phyloP scores from a whole-genome alignment of 768 basidiomycete genomes.

The Trametes cingulata region DNA sequence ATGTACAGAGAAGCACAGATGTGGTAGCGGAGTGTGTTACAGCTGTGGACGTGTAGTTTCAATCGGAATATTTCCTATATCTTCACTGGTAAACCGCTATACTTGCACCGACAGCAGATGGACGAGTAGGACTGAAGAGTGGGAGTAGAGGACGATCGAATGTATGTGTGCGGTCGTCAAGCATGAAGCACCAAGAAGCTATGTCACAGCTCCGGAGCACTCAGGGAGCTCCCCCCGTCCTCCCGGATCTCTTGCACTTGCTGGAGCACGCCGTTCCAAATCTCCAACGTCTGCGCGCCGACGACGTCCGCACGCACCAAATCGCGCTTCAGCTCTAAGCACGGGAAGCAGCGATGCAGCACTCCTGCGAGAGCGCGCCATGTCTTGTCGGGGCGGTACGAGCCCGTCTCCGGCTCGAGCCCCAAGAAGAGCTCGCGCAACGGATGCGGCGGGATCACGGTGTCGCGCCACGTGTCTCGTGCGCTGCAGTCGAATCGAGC shows the following conservation, averaged over 20 bases:
- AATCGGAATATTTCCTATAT: too few relatives aligned
- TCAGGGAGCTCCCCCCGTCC: neutral
- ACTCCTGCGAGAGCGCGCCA: conserved; percentile 5
- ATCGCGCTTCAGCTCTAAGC: neutral
- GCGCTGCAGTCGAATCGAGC: conserved; percentile 4
- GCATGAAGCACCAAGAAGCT: too few relatives aligned
- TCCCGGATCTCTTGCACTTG: neutral
- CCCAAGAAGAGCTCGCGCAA: neutral
- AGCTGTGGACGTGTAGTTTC: too few relatives aligned
- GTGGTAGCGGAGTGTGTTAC: too few relatives aligned
- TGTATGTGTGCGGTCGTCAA: too few relatives aligned
- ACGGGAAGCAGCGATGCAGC: neutral
- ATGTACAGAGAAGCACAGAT: too few relatives aligned
- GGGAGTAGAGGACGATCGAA: too few relatives aligned
- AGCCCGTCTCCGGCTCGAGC: conserved; percentile 6
- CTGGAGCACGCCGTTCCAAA: neutral
- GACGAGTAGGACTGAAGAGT: too few relatives aligned
- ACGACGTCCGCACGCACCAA: neutral
- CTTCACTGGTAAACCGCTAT: neutral
- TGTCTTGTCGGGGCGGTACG: conserved; percentile 7
- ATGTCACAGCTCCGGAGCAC: neutral
- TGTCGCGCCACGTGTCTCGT: neutral
- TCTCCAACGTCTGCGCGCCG: neutral
- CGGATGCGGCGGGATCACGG: neutral
- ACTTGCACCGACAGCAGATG: neutral